A percentile compares a stretch with the other conserved stretches of the same genome.
Conservation (phyloP, 2,329 filamentous ascomycete genomes). For the Trichoderma lentiforme region DNA sequence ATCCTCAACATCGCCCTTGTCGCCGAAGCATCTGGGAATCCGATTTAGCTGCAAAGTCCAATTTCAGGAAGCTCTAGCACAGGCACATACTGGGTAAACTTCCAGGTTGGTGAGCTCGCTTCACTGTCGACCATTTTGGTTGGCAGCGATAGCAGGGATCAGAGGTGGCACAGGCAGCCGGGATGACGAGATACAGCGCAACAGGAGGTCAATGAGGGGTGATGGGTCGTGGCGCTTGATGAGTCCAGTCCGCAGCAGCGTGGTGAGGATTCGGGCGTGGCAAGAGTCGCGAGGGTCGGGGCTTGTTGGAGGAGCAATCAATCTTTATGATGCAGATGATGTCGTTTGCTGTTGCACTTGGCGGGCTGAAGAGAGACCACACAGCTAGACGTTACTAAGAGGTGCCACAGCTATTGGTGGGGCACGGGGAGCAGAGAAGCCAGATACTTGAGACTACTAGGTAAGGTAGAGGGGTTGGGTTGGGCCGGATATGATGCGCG, state of each 20-base stretch:
- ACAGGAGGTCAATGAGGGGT: neutral
- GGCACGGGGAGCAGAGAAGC: slow-evolving; percentile 13
- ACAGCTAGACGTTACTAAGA: slow-evolving; percentile 16
- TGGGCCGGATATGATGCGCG: slow-evolving; percentile 9
- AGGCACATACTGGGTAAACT: slow-evolving; percentile 91
- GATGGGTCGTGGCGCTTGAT: neutral
- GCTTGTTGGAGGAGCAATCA: slow-evolving; percentile 22
- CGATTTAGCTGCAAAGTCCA: slow-evolving; percentile 27
- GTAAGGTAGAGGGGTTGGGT: neutral
- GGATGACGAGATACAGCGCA: slow-evolving; percentile 24
- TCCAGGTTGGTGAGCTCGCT: slow-evolving; percentile 93
- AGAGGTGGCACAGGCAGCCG: slow-evolving; percentile 21
- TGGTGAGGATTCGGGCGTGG: slow-evolving; percentile 1
- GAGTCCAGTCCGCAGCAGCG: neutral
- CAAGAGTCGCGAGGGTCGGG: slow-evolving; percentile 17
- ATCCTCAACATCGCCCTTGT: slow-evolving; percentile 98
- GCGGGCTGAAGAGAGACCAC: slow-evolving; percentile 24
- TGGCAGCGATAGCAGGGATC: slow-evolving; percentile 32
- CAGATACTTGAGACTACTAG: slow-evolving; percentile 7
- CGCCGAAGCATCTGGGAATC: slow-evolving; percentile 82
- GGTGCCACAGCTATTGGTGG: slow-evolving; percentile 12
- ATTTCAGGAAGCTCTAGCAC: slow-evolving; percentile 1
- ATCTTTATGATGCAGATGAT: slow-evolving; percentile 26
- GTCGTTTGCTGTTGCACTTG: slow-evolving; percentile 25
- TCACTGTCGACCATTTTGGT: slow-evolving; percentile 94